Evolutionary conservation across 2,329 filamentous ascomycete species (phyloP), one percentile per base, ranked within the genome.

Genomic region (Clarireedia homoeocarpa): DNA sequence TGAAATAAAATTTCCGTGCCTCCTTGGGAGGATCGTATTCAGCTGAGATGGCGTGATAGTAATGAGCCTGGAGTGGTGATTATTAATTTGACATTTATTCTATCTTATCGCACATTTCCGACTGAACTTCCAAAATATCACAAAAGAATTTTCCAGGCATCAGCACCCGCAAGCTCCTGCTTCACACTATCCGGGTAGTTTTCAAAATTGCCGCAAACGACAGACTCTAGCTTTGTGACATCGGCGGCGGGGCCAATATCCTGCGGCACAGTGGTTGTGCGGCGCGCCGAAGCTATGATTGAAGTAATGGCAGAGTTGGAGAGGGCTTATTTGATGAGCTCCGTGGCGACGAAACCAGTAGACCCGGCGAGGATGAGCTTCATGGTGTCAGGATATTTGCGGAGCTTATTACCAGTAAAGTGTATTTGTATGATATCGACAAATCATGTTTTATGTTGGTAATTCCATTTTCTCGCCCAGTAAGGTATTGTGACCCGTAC

Each of bases 11-110:
- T 27, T 69, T 71, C 17, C 67, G 65, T 0, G 73, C 70, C 15
- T 74, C 67, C 0, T 73, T 70, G 58, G 65, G 71, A 0, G 66
- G 60, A 70, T 63, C 0, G 55, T 51, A 10, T 58, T 67, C 0
- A 65, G 58, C 47, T 73, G 71, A 3, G 59, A 61, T 0, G 72
- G 77, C 0, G 72, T 76, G 9, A 78, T 65, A 3, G 72, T 74
- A 17, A 79, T 68, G 12, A 70, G 71, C 73, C 73, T 67, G 20
- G 58, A 34, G 30, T 12, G 12, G 7, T 34, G 9, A 12, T 34
- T 12, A 34, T 12, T 34, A 34, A 20, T 20, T 20, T 20, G 20
- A 20, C 10, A 34, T 12, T 12, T 34, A 5, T 9, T 34, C 10
- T 12, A 34, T 34, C 10, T 12, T 12, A 34, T 12, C 30, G 30